These are phyloP conservation scores for Exophiala xenobiotica DNA, from an alignment of 2,329 filamentous ascomycete species.

Conservation along the genomic window DNA sequence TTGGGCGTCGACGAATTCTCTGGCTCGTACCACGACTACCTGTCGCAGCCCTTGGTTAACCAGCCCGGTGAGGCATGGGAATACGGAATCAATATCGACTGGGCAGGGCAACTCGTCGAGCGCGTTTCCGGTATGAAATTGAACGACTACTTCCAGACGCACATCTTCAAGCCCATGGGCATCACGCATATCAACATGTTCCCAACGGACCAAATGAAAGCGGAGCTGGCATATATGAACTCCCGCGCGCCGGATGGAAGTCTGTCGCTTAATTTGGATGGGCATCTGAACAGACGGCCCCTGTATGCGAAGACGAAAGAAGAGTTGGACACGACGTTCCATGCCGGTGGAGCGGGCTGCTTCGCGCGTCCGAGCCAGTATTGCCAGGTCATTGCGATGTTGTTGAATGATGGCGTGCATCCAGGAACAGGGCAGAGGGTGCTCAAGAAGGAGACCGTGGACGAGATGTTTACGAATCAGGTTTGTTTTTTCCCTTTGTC, in stretches of 20 bases:
- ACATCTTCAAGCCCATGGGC: conserved; percentile 51
- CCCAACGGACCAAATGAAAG: conserved; percentile 54
- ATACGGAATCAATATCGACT: conserved; percentile 59
- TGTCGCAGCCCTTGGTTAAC: conserved; percentile 56
- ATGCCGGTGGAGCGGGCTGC: conserved; percentile 62
- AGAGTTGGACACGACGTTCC: conserved; percentile 53
- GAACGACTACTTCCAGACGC: conserved; percentile 51
- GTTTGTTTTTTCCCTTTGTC: conserved; percentile 28
- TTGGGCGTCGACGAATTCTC: conserved; percentile 59
- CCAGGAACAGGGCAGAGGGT: conserved; percentile 57
- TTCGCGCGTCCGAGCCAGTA: conserved; percentile 63
- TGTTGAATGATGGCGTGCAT: conserved; percentile 65
- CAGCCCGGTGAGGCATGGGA: conserved; percentile 65
- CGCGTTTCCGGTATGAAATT: conserved; percentile 46
- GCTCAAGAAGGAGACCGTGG: conserved; percentile 57
- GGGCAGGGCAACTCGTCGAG: conserved; percentile 53
- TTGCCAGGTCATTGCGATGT: conserved; percentile 55
- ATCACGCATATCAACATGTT: conserved; percentile 58
- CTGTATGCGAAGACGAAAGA: conserved; percentile 45
- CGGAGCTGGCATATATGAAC: conserved; percentile 59
- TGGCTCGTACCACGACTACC: conserved; percentile 48
- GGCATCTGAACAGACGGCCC: conserved; percentile 53
- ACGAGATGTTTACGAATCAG: conserved; percentile 66
- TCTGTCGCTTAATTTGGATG: conserved; percentile 36
- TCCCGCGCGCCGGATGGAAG: conserved; percentile 49